Evolutionary conservation across 345 rosid genomes (phyloP).

Genomic region (Eucalyptus cladocalyx): DNA sequence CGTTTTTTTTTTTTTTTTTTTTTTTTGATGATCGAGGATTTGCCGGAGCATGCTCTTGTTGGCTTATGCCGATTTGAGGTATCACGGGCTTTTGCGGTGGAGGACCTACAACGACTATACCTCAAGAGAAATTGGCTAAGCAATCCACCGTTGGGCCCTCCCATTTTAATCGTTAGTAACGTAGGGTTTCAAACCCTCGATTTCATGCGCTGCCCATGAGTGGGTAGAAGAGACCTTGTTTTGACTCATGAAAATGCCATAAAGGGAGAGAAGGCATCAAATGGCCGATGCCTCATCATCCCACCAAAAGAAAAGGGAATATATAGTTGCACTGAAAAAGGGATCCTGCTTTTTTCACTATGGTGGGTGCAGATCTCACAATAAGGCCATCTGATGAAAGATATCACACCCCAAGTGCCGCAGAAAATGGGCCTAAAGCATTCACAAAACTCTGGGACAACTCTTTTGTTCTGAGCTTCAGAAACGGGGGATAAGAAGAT

Average conservation of each 20-base stretch:
- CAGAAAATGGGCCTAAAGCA: not conserved
- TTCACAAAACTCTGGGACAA: not conserved
- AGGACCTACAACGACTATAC: no score
- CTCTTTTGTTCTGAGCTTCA: conserved; percentile 18
- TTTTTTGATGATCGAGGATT: no score
- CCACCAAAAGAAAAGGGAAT: not conserved
- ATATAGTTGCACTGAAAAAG: not conserved
- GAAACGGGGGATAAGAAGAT: not conserved
- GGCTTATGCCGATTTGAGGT: no score
- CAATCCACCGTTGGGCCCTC: no score
- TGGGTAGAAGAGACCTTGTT: not conserved
- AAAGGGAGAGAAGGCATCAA: not conserved
- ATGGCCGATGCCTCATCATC: not conserved
- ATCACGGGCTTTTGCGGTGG: fast-evolving
- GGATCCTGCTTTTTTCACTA: not conserved
- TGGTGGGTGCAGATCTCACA: not conserved
- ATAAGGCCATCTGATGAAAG: not conserved
- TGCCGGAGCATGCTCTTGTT: fast-evolving
- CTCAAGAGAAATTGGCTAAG: fast-evolving
- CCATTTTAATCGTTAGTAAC: no score
- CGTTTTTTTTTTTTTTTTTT: not conserved
- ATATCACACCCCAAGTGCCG: not conserved
- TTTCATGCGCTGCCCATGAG: no score
- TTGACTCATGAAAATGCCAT: not conserved
- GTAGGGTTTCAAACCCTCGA: no score